Base-by-base conservation (phyloP, 2,329 filamentous ascomycete genomes). In the Hortaea sp. region DNA sequence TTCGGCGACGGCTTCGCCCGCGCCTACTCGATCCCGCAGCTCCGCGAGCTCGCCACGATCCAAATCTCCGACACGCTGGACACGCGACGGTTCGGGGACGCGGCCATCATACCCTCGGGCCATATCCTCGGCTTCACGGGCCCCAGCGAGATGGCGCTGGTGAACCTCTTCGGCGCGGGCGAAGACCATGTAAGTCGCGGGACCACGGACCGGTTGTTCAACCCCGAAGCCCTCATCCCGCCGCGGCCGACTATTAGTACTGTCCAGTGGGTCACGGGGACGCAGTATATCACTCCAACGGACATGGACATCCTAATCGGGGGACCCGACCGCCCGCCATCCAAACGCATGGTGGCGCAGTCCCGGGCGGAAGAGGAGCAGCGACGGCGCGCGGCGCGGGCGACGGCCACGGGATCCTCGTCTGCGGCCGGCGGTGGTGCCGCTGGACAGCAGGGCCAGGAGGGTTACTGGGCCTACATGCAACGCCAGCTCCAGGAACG, bases 261-360 rank as follows among this genome's bases (percentile, higher is more conserved):
- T 58, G 68, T 98, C 34, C 88, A 97, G 67, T 98, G 92, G 92
- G 88, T 98, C 44, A 85, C 88, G 0, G 92, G 92, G 4, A 97
- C 90, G 1, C 90, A 95, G 65, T 85, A 94, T 57, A 77, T 98
- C 40, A 88, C 87, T 1, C 84, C 87, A 0, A 75, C 82, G 1
- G 92, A 98, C 58, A 80, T 98, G 59, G 92, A 97, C 60, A 68
- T 95, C 2, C 72, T 98, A 1, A 92, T 98, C 49, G 88, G 90
- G 43, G 90, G 90, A 0, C 82, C 88, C 1, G 84, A 92, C 59
- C 79, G 92, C 2, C 92, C 90, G 3, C 83, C 88, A 1, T 92
- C 85, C 49, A 94, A 94, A 67, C 80, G 85, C 32, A 94, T 94
- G 85, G 65, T 92, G 41, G 84, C 82, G 1, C 88, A 92, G 42